Evolutionary conservation across 2,329 filamentous ascomycete species (phyloP).

Genomic region (Cadophora gregata): DNA sequence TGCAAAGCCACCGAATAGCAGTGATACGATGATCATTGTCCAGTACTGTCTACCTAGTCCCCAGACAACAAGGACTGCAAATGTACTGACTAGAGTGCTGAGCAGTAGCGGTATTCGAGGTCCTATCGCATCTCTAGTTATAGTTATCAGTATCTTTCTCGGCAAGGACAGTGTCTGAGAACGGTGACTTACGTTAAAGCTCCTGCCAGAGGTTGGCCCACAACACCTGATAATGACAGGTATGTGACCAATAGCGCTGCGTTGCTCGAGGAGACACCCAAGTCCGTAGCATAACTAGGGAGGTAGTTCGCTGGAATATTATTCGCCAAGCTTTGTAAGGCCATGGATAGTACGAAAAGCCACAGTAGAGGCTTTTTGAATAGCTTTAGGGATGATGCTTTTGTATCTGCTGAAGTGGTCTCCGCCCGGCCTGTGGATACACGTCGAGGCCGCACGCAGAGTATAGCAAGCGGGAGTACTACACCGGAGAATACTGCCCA

Average conservation of each 20-base stretch:
- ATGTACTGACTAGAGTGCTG: neutral
- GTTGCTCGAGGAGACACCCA: constrained; percentile 9
- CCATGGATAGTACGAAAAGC: neutral
- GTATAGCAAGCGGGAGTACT: neutral
- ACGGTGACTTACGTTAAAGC: neutral
- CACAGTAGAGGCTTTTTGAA: neutral
- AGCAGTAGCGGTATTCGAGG: neutral
- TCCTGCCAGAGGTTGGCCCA: neutral
- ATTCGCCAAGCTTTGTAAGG: neutral
- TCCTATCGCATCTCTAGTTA: neutral
- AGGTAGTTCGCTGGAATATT: neutral
- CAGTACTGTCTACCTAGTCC: neutral
- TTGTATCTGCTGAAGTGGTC: neutral
- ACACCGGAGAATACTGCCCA: neutral
- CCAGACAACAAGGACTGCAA: neutral
- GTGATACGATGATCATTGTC: neutral
- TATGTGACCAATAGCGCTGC: neutral
- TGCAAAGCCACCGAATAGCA: neutral
- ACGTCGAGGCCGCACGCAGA: neutral
- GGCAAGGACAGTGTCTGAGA: neutral
- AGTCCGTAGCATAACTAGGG: neutral
- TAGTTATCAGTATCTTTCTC: neutral
- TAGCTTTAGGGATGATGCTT: neutral
- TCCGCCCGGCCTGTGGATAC: neutral
- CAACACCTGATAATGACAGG: neutral